A percentile compares a stretch with the other conserved stretches of the same genome.
phyloP scores from a whole-genome alignment of 257 asterid species.

The Nyctanthes arbortristis region DNA sequence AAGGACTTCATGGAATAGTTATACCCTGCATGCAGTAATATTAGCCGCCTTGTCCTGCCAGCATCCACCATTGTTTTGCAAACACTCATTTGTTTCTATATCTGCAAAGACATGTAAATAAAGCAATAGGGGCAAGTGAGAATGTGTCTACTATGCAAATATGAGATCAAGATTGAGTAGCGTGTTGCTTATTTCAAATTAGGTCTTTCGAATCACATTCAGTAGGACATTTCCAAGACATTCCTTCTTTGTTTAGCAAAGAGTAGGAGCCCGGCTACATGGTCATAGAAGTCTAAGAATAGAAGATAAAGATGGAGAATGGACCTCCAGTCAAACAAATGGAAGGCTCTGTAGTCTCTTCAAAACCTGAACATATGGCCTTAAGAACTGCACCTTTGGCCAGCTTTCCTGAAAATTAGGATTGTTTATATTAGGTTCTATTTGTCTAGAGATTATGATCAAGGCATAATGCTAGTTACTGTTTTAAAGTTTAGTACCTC shows the following conservation, averaged over 20 bases:
- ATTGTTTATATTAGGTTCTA: not conserved
- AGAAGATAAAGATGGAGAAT: slow-evolving; percentile 9
- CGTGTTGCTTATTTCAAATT: too few species aligned
- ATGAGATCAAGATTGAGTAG: too few species aligned
- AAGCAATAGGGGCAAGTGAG: not conserved
- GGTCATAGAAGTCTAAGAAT: not conserved
- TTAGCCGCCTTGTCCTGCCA: slow-evolving; percentile 85
- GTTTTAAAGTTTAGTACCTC: slow-evolving; percentile 36
- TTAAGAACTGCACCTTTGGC: slow-evolving; percentile 65
- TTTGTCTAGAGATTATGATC: not conserved
- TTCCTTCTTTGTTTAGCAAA: not conserved
- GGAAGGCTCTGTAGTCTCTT: slow-evolving; percentile 66
- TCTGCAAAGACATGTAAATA: slow-evolving; percentile 42
- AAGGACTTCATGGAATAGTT: not conserved
- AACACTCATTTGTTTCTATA: slow-evolving; percentile 88
- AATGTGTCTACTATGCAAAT: not conserved
- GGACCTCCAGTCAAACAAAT: slow-evolving; percentile 55
- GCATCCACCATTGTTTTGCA: slow-evolving; percentile 91
- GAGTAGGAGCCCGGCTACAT: not conserved
- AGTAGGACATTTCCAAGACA: not conserved
- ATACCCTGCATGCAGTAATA: slow-evolving; percentile 90
- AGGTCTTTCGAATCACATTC: too few species aligned
- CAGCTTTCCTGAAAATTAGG: slow-evolving; percentile 46
- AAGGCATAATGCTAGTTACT: not conserved
- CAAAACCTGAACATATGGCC: slow-evolving; percentile 67